Percentiles rank a stretch among this genome's conserved stretches.
Conservation (phyloP, 1,139 yeast genomes). For the Sugiyamaella castrensis region DNA sequence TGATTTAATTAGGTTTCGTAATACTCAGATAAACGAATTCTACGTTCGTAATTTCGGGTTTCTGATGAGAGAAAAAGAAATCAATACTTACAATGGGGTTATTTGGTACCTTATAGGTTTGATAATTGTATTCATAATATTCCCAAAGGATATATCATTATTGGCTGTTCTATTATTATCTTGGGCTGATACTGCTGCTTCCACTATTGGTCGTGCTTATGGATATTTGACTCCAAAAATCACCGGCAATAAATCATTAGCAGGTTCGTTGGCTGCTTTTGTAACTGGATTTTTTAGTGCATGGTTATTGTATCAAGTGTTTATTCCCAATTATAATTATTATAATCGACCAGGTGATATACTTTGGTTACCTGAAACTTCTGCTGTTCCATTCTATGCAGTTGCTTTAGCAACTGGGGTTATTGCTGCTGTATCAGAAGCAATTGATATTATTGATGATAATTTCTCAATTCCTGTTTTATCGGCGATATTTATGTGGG, state of each 20-base stretch:
- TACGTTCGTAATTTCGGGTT: slow-evolving; percentile 71
- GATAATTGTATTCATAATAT: slow-evolving; percentile 60
- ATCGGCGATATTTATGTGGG: slow-evolving; percentile 58
- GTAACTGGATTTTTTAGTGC: slow-evolving; percentile 65
- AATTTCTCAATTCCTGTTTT: slow-evolving; percentile 90
- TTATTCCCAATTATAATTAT: slow-evolving; percentile 56
- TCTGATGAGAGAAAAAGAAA: slow-evolving; percentile 79
- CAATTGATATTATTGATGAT: slow-evolving; percentile 78
- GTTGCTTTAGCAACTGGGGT: slow-evolving; percentile 68
- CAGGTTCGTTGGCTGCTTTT: slow-evolving; percentile 87
- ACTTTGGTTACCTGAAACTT: slow-evolving; percentile 61
- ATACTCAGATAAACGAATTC: slow-evolving; percentile 56
- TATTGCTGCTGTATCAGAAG: slow-evolving; percentile 83
- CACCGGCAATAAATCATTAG: slow-evolving; percentile 67
- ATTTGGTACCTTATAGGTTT: slow-evolving; percentile 82
- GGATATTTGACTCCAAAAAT: slow-evolving; percentile 84
- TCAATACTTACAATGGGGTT: slow-evolving; percentile 69
- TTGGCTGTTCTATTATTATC: slow-evolving; percentile 76
- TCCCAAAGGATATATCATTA: slow-evolving; percentile 77
- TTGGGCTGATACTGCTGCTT: slow-evolving; percentile 98
- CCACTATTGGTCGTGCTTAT: slow-evolving; percentile 80
- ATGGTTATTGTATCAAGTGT: slow-evolving; percentile 64
- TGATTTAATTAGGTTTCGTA: slow-evolving; percentile 66
- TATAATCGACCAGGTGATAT: slow-evolving; percentile 53
- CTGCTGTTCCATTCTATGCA: slow-evolving; percentile 50